phyloP scores from a whole-genome alignment of 768 basidiomycete species.

The Boletus sensibilis region DNA sequence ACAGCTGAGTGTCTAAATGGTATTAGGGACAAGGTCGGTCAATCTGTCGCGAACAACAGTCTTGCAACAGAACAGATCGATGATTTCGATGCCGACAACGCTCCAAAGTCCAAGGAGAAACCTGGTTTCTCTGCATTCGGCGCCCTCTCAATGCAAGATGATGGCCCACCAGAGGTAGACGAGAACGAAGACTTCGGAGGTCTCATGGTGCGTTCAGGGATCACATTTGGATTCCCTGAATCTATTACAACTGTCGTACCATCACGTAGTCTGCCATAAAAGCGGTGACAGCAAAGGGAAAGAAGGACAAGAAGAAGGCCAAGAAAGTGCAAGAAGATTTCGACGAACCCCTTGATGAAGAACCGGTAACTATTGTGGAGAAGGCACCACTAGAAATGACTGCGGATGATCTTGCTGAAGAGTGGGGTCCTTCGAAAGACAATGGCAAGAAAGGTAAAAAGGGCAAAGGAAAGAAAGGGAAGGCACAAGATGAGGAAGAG shows the following conservation, averaged over 20 bases:
- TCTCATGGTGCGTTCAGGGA: conserved; percentile 58
- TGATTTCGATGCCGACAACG: conserved; percentile 45
- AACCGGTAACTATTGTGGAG: conserved; percentile 21
- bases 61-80: conserved; percentile 28
- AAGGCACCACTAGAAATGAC: conserved; percentile 52
- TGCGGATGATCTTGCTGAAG: conserved; percentile 72
- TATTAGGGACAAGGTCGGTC: conserved; percentile 63
- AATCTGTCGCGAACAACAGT: conserved; percentile 48
- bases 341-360: conserved; percentile 30
- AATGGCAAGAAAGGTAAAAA: conserved; percentile 25
- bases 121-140: conserved; percentile 53
- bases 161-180: conserved; percentile 43
- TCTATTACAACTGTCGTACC: neutral
- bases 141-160: conserved; percentile 42
- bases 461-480: conserved; percentile 23
- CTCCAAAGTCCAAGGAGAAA: conserved; percentile 29
- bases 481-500: conserved; percentile 16
- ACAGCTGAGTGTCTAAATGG: conserved; percentile 12
- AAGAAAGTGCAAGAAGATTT: conserved; percentile 39
- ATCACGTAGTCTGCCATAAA: conserved; percentile 59
- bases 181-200: conserved; percentile 72
- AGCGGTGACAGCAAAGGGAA: conserved; percentile 47
- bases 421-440: conserved; percentile 53
- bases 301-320: conserved; percentile 55
- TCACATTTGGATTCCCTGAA: neutral